These are phyloP conservation scores for Wickerhamiella spandovensis DNA, from an alignment of 805 yeast species.

Conservation along the genomic window DNA sequence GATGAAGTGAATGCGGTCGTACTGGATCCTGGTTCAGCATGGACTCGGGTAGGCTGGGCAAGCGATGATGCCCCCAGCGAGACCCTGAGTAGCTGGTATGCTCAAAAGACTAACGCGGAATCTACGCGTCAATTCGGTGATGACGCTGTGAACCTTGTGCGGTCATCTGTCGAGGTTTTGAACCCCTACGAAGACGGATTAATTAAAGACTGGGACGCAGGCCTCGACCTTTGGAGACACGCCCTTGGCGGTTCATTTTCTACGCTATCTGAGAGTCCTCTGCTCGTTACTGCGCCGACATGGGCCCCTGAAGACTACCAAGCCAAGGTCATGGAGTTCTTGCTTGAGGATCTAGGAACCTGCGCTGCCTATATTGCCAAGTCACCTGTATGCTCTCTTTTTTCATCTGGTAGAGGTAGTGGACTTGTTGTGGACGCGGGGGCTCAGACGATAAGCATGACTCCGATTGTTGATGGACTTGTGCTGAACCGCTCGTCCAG, in stretches of 20 bases:
- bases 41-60: conserved; percentile 79
- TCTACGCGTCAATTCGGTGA: conserved; percentile 13
- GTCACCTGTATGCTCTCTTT: conserved; percentile 76
- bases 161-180: conserved; percentile 7
- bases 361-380: conserved; percentile 76
- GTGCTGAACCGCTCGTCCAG: conserved; percentile 38
- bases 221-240: conserved; percentile 57
- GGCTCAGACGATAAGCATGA: conserved; percentile 60
- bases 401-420: conserved; percentile 78
- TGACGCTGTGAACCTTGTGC: conserved; percentile 10
- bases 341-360: conserved; percentile 53
- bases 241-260: conserved; percentile 42
- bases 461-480: conserved; percentile 26
- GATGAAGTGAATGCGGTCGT: conserved; percentile 89
- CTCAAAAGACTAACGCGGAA: neutral
- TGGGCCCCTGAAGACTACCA: conserved; percentile 66
- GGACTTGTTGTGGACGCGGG: conserved; percentile 81
- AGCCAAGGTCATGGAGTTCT: conserved; percentile 52
- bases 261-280: conserved; percentile 54
- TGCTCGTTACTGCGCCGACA: conserved; percentile 73
- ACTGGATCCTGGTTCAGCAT: conserved; percentile 76
- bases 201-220: conserved; percentile 68
- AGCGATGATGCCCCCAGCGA: conserved; percentile 82
- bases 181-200: conserved; percentile 15
- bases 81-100: conserved; percentile 24